A percentile compares a stretch with the other conserved stretches of the same genome.
Evolutionary conservation across 225 moss, liverwort and hornwort genomes (phyloP).

Genomic region (Marchantia polymorpha): DNA sequence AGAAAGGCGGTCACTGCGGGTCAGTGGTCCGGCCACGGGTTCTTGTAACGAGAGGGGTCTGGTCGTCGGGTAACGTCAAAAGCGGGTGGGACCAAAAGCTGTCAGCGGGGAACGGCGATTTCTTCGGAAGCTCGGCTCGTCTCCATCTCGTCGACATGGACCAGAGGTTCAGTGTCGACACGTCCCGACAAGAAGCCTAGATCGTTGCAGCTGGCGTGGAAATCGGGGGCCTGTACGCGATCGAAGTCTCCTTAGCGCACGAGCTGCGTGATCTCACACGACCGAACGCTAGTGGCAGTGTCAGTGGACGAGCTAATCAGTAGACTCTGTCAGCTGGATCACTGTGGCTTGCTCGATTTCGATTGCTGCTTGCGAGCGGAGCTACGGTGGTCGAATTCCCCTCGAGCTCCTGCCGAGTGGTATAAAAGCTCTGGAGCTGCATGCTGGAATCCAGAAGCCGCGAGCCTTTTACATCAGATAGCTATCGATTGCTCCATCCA

Average conservation of each 20-base stretch:
- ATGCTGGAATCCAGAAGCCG: background rate
- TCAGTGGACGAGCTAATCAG: background rate
- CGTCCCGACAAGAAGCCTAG: background rate
- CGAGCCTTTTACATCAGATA: background rate
- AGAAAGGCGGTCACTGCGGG: too few relatives aligned
- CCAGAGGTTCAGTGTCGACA: background rate
- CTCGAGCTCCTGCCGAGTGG: background rate
- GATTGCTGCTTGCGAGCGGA: background rate
- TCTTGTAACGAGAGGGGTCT: background rate
- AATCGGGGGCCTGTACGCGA: background rate
- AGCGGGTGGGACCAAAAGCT: background rate
- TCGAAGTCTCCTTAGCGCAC: background rate
- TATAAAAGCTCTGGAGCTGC: background rate
- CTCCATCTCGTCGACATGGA: too few relatives aligned
- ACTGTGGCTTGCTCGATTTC: background rate
- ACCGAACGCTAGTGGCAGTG: background rate
- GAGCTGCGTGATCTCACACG: conserved; percentile 3
- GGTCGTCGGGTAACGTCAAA: background rate
- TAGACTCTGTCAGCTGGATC: background rate
- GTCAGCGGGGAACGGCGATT: too few relatives aligned
- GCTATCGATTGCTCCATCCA: background rate
- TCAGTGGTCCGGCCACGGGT: too few relatives aligned
- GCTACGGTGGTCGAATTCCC: background rate
- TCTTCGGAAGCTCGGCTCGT: too few relatives aligned
- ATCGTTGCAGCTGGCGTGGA: conserved; percentile 2